Conservation (phyloP, 2,329 filamentous ascomycete species). For the Colletotrichum sp. region DNA sequence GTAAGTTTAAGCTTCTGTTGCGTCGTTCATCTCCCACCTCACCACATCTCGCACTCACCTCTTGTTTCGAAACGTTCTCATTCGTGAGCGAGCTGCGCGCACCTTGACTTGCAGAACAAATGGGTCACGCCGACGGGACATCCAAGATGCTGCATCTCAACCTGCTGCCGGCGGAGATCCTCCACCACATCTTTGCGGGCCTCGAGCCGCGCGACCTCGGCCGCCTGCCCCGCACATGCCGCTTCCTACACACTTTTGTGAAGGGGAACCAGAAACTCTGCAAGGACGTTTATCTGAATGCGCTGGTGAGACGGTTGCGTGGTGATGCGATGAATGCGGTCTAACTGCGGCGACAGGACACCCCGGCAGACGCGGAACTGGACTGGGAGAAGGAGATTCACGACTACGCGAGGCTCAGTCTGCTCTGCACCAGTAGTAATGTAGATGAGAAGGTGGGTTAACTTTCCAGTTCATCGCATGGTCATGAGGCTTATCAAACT, state of each 20-base stretch:
- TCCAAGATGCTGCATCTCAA: slow-evolving; percentile 7
- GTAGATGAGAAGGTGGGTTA: slow-evolving; percentile 43
- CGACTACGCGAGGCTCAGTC: slow-evolving; percentile 47
- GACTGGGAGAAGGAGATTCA: slow-evolving; percentile 50
- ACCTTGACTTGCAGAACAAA: background rate
- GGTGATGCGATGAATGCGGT: background rate
- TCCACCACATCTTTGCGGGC: slow-evolving; percentile 64
- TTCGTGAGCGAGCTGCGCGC: background rate
- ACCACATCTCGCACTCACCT: background rate
- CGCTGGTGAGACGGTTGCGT: slow-evolving; percentile 48
- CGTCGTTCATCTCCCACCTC: background rate
- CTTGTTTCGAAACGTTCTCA: background rate
- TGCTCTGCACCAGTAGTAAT: slow-evolving; percentile 40
- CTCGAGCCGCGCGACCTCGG: slow-evolving; percentile 63
- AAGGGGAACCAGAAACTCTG: slow-evolving; percentile 63
- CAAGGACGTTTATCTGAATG: slow-evolving; percentile 64
- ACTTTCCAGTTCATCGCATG: background rate
- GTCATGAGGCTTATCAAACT: background rate
- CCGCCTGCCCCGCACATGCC: slow-evolving; percentile 56
- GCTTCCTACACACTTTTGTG: slow-evolving; percentile 57
- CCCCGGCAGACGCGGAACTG: slow-evolving; percentile 35
- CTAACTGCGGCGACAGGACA: slow-evolving; percentile 29
- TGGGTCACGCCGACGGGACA: background rate
- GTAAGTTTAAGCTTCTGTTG: slow-evolving; percentile 15
- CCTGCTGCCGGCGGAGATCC: slow-evolving; percentile 63